Base-by-base conservation (phyloP, 164 flowering plant species). In the Cinnamomum micranthum region DNA sequence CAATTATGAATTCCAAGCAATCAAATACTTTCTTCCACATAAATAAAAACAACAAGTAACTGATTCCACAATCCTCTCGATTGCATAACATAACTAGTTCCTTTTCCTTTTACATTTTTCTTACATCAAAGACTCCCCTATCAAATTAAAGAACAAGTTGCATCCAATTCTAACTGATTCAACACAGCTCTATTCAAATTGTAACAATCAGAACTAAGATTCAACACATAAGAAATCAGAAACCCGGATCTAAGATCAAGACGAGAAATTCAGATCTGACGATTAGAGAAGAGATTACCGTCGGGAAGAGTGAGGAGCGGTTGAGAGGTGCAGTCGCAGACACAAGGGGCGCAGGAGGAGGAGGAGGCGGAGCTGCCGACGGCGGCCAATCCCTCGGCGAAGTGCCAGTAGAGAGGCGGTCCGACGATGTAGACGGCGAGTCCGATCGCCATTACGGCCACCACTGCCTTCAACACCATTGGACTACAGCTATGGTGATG, bases 321-420 rank as follows among this genome's bases (percentile, higher is more conserved):
- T 71, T 87, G 86, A 67, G 92, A 82, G 71, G 91, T 77, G 80
- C 98, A 94, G 74, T 94, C 98, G 71, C 98, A 94, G 71, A 80
- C 65, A 73, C 98, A 92, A 23, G 94, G 89, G 76, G 84, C 76
- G 73, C 84, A 82, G 23, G 79, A 70, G 50, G 73, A 5, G 47
- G 81, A 73, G 55, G 84, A 74, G 33, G 80, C 41, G n/a, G 60
- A 15, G 28, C 67, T 77, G n/a, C 77, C 28, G 19, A 82, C 60
- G 25, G 85, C 77, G 51, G 82, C 84, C 24, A 83, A 33, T 62
- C 73, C 82, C 65, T 87, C 90, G 2, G 76, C 68, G 52, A 87
- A 50, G 68, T 86, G 88, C 87, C 87, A 86, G 65, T 86, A 86
- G 27, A 87, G 78, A 23, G 88, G 87, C 3, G 85, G 90, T 0